phyloP scores from a whole-genome alignment of 2,329 filamentous ascomycete genomes.

The Scedosporium apiospermum region DNA sequence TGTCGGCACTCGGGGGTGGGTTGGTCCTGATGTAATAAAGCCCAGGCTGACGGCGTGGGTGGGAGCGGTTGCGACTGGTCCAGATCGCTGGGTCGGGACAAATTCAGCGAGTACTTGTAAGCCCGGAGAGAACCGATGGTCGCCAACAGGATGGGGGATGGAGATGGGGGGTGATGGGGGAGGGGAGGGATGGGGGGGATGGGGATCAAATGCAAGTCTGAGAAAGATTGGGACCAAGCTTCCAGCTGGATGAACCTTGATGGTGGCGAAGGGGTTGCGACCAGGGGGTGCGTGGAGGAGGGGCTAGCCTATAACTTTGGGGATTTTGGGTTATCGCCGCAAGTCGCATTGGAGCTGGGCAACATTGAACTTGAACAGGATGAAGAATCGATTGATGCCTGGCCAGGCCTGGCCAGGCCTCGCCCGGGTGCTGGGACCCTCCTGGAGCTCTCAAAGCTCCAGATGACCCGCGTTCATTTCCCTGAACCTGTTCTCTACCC shows the following conservation, averaged over 20 bases:
- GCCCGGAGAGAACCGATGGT: not conserved
- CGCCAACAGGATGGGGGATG: not conserved
- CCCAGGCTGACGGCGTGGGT: not conserved
- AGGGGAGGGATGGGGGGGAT: no score
- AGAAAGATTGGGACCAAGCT: not conserved
- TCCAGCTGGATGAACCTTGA: not conserved
- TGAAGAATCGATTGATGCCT: not conserved
- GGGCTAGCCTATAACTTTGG: not conserved
- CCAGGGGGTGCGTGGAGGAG: not conserved
- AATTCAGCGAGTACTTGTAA: not conserved
- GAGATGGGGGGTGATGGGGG: no score
- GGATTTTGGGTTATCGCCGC: not conserved
- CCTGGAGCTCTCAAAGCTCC: not conserved
- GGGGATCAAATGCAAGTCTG: not conserved
- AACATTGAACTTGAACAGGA: not conserved
- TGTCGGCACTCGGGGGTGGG: not conserved
- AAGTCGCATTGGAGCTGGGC: not conserved
- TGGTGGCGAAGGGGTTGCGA: not conserved
- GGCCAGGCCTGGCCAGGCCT: no score
- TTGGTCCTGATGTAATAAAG: not conserved
- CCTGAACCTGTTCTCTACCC: not conserved
- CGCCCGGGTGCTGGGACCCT: no score
- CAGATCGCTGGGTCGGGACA: constrained; percentile 9
- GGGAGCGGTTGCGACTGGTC: not conserved
- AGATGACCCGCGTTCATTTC: no score